Conservation (phyloP, 768 basidiomycete species). For the Rhodotorula diobovata region DNA sequence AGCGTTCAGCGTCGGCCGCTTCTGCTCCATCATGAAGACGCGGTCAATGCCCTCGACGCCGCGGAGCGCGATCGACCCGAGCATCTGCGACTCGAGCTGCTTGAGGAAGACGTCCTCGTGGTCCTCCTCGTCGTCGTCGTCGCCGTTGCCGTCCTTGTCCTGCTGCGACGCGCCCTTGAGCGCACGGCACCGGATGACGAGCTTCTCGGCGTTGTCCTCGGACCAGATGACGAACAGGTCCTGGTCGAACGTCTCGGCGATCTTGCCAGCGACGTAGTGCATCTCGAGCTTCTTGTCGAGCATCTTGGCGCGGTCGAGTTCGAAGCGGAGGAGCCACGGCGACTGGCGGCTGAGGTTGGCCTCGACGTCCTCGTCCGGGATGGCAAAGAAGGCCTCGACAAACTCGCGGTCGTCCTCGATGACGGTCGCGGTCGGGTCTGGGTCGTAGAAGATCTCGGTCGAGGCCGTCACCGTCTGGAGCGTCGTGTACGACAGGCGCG, state of each 20-base stretch:
- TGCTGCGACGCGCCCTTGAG: slow-evolving; percentile 78
- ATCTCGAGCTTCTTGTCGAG: slow-evolving; percentile 94
- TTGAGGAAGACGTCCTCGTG: slow-evolving; percentile 96
- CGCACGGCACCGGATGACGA: slow-evolving; percentile 87
- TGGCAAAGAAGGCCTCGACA: slow-evolving; percentile 98
- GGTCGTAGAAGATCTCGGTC: slow-evolving; percentile 98
- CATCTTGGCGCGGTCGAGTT: slow-evolving; percentile 95
- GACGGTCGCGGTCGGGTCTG: slow-evolving; percentile 80
- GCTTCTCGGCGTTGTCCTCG: slow-evolving; percentile 96
- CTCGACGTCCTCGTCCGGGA: slow-evolving; percentile 94
- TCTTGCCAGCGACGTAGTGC: slow-evolving; percentile 86
- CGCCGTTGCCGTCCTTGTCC: slow-evolving; percentile 56
- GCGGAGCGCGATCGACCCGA: slow-evolving; percentile 88
- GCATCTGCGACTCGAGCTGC: slow-evolving; percentile 91
- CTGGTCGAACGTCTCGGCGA: slow-evolving; percentile 88
- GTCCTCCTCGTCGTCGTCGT: slow-evolving; percentile 52
- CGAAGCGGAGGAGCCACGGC: slow-evolving; percentile 93
- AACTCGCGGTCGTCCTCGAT: slow-evolving; percentile 95
- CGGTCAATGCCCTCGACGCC: slow-evolving; percentile 86
- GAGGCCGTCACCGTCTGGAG: slow-evolving; percentile 88
- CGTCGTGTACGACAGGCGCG: slow-evolving; percentile 88
- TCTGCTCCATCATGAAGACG: slow-evolving; percentile 87
- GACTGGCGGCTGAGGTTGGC: slow-evolving; percentile 85
- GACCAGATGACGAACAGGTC: slow-evolving; percentile 98
- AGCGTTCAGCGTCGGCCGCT: slow-evolving; percentile 61